Base-by-base conservation (phyloP, 2,329 filamentous ascomycete species). In the Alternaria tenuissima region DNA sequence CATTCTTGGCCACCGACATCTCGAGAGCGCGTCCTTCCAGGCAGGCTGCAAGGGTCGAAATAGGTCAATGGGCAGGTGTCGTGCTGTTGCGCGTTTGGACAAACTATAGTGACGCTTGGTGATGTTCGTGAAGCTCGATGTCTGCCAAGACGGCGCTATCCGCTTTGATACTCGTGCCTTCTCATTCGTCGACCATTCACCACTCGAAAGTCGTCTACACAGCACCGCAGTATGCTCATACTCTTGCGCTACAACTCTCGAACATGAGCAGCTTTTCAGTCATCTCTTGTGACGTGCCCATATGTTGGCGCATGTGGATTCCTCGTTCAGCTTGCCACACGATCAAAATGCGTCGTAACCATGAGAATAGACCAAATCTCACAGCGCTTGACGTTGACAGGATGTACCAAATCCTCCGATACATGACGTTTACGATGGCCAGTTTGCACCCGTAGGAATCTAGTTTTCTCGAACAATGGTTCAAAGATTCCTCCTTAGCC, bases 1-100 rank as follows among this genome's bases (percentile, higher is more conserved):
- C 69, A 56, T 71, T 71, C 64, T 76, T 77, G 44, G 69, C 64
- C 42, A 55, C 26, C 3, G 74, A 66, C 74, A 77, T 77, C 24
- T 54, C 74, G 69, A 53, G 61, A 61, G 52, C 49, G 58, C 58
- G 52, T 61, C 59, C 63, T 54, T 48, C 51, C 52, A 43, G 55
- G 54, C 48, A 46, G 34, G 53, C 59, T 43, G 60, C 59, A 46
- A 65, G 57, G 70, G 65, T 62, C 62, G 53, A 60, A 62, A 68
- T 46, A 56, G 63, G 62, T 68, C 70, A 72, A 74, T 73, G 64
- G 70, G 62, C 55, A 48, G 53, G 26, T 42, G 39, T 65, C 38
- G 53, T 64, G 59, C 43, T 66, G 52, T 53, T 63, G 63, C 63
- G 66, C 62, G 60, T 59, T 65, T 54, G 55, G 51, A 34, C 49